Percentiles rank a stretch among this genome's conserved stretches.
Conservation (phyloP, 2,329 filamentous ascomycete genomes). For the Diaporthe caulivora region DNA sequence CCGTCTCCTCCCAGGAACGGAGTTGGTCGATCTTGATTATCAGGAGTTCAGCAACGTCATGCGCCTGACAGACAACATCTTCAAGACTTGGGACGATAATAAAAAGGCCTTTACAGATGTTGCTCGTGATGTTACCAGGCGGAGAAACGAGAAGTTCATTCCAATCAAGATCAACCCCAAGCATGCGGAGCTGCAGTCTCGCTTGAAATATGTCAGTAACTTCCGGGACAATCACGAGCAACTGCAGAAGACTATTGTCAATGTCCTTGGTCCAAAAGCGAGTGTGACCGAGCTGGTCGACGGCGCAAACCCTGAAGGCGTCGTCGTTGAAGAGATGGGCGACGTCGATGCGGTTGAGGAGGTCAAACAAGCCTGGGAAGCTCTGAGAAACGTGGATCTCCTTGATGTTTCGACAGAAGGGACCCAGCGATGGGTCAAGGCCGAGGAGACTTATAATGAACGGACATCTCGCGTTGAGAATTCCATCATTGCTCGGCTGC, state of each 20-base stretch:
- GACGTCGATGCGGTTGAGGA: constrained; percentile 98
- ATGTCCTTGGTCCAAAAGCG: constrained; percentile 86
- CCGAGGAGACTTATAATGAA: constrained; percentile 97
- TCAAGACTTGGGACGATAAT: constrained; percentile 93
- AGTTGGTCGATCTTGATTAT: constrained; percentile 93
- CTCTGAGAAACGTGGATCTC: constrained; percentile 93
- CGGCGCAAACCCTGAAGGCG: constrained; percentile 68
- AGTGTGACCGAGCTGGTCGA: constrained; percentile 67
- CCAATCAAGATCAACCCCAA: constrained; percentile 95
- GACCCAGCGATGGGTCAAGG: constrained; percentile 91
- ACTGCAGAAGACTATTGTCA: constrained; percentile 94
- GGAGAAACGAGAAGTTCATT: constrained; percentile 97
- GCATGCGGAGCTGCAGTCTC: constrained; percentile 89
- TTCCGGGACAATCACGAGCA: constrained; percentile 99
- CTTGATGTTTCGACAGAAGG: constrained; percentile 92
- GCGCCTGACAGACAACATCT: constrained; percentile 86
- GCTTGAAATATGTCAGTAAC: constrained; percentile 91
- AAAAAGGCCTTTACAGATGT: constrained; percentile 98
- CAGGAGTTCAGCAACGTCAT: constrained; percentile 90
- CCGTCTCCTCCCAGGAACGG: constrained; percentile 84
- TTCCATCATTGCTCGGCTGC: constrained; percentile 94
- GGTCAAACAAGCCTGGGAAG: constrained; percentile 93
- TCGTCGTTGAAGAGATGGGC: constrained; percentile 92
- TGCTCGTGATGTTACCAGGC: constrained; percentile 91
- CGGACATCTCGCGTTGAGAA: constrained; percentile 97